Percentiles rank a stretch among this genome's conserved stretches.
Conservation (phyloP, 768 basidiomycete genomes). For the Psilocybe cubensis region DNA sequence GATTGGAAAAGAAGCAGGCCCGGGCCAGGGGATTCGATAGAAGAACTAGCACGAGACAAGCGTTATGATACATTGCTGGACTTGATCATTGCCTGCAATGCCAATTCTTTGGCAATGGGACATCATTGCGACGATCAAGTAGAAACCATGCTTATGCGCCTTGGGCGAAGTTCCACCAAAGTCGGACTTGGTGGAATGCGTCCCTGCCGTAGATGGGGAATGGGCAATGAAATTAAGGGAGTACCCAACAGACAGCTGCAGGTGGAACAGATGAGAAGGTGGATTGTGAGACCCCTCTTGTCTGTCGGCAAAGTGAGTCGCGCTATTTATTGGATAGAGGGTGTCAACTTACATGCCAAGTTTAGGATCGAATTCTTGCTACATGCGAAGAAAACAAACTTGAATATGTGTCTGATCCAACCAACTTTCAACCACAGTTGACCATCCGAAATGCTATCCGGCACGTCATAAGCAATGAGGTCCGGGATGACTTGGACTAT, state of each 20-base stretch:
- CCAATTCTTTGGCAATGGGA: conserved; percentile 59
- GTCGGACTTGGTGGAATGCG: conserved; percentile 73
- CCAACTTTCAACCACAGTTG: conserved; percentile 75
- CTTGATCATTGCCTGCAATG: conserved; percentile 39
- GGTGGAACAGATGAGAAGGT: conserved; percentile 61
- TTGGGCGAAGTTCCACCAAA: conserved; percentile 57
- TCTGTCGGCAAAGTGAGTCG: conserved; percentile 64
- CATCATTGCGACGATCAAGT: conserved; percentile 88
- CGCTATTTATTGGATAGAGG: background rate
- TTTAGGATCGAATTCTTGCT: conserved; percentile 78
- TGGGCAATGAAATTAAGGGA: conserved; percentile 53
- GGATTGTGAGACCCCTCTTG: conserved; percentile 76
- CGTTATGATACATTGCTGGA: conserved; percentile 47
- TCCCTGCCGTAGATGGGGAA: conserved; percentile 72
- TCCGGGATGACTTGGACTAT: conserved; percentile 4
- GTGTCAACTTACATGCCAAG: background rate
- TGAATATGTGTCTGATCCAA: conserved; percentile 65
- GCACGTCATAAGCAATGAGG: conserved; percentile 27
- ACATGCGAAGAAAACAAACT: conserved; percentile 70
- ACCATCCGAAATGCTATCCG: conserved; percentile 78
- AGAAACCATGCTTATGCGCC: conserved; percentile 77
- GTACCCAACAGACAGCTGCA: conserved; percentile 47
- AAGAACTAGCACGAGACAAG: conserved; percentile 59
- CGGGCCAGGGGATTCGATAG: conserved; percentile 42
- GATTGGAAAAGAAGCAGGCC: conserved; percentile 62